These are phyloP conservation scores for Dalbergia cultrata DNA, from an alignment of 306 rosid species.

Conservation along the genomic window DNA sequence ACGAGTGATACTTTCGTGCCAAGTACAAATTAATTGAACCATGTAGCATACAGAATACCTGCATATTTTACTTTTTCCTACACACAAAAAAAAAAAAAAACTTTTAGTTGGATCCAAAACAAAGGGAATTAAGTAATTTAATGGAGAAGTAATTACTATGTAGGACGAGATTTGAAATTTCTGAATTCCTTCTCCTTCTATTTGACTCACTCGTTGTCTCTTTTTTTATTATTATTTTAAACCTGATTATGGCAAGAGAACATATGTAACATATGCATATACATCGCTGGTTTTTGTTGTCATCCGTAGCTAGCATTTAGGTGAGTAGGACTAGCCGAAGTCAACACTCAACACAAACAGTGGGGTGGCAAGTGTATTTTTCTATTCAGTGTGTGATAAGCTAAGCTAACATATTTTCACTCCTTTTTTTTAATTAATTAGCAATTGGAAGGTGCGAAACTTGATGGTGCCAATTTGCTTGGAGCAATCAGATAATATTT, in stretches of 20 bases:
- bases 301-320: constrained; percentile 1
- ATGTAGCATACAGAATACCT: not conserved
- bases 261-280: not conserved
- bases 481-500: constrained; percentile 77
- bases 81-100: no score
- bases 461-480: constrained; percentile 91
- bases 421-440: constrained; percentile 36
- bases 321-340: not conserved
- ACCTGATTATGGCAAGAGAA: constrained; percentile 6
- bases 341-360: not conserved
- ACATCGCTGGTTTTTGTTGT: not conserved
- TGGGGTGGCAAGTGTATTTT: not conserved
- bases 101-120: not conserved
- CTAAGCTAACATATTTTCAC: not conserved
- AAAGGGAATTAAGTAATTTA: not conserved
- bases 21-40: constrained; percentile 6
- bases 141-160: not conserved
- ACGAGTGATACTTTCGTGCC: not conserved
- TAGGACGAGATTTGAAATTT: constrained; percentile 5
- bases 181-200: constrained; percentile 2
- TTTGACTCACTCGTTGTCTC: not conserved
- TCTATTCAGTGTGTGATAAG: not conserved
- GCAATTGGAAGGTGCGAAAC: constrained; percentile 93
- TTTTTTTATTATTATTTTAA: not conserved
- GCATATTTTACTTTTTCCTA: not conserved